Base-by-base conservation (phyloP, 2,329 filamentous ascomycete species). In the Lachnellula hyalina region DNA sequence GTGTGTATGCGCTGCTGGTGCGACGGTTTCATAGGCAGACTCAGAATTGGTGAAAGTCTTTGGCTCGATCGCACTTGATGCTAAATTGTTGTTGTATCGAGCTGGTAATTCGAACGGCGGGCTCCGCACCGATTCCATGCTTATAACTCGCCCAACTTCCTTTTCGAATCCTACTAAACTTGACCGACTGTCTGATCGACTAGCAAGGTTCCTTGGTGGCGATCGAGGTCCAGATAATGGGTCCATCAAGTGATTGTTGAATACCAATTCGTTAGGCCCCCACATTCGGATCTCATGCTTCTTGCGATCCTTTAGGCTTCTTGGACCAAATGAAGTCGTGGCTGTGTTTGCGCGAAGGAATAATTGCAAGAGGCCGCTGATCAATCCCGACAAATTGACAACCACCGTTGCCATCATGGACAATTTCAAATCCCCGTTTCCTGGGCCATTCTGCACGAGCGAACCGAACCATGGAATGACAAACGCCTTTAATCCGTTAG, bases 371-470 rank as follows among this genome's bases (percentile, higher is more conserved):
- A 83, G 79, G 4, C 84, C 83, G 15, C 81, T 84, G 67, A 84
- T 76, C 15, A 89, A 71, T 2, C 85, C 86, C 0, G 84, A 84
- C 2, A 86, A 74, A 64, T 87, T 87, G 15, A 83, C 75, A 2
- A 84, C 81, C 6, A 89, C 81, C 15, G 84, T 80, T 25, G 83
- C 82, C 41, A 87, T 79, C 75, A 86, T 83, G 2, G 82, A 76
- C 4, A 85, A 71, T 25, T 77, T 78, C 45, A 79, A 55, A 68
- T 75, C 73, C 28, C 74, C 68, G 49, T 52, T 15, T n/a, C 47
- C 35, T 40, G 47, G 35, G n/a, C 71, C 67, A 36, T 72, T 67
- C 53, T 82, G 78, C 5, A 78, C 75, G 19, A 85, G 71, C 12
- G 77, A 77, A 59, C 78, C 79, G 67, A 88, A 88, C 58, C 83